Evolutionary conservation across 1,284 basidiomycete species (phyloP).

Genomic region (Stygiomarasmius scandens): DNA sequence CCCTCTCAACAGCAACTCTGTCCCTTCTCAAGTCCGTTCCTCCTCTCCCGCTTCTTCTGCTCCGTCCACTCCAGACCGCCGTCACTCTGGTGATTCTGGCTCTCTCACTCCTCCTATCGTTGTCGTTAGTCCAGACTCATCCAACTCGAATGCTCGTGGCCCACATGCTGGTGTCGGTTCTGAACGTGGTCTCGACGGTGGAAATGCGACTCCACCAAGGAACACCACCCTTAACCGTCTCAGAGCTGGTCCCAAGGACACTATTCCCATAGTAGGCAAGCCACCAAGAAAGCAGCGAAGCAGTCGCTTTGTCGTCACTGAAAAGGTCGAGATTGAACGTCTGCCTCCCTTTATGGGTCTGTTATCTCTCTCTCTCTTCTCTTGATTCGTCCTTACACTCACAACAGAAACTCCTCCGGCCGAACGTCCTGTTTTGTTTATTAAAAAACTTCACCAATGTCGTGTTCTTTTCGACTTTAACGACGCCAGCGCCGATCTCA

Average conservation of each 20-base stretch:
- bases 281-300: constrained; percentile 95
- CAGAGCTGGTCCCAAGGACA: constrained; percentile 84
- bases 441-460: constrained; percentile 96
- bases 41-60: constrained; percentile 25
- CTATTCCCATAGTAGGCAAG: constrained; percentile 92
- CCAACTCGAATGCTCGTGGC: constrained; percentile 49
- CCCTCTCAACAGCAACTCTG: constrained; percentile 29
- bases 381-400: constrained; percentile 16
- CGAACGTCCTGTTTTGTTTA: constrained; percentile 90
- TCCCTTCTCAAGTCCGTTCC: constrained; percentile 14
- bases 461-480: constrained; percentile 99
- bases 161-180: constrained; percentile 41
- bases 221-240: constrained; percentile 67
- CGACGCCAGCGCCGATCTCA: constrained; percentile 93
- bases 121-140: constrained; percentile 81
- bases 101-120: constrained; percentile 82
- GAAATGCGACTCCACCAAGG: constrained; percentile 57
- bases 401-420: constrained; percentile 82
- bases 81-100: constrained; percentile 46
- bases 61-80: constrained; percentile 37
- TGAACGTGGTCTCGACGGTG: constrained; percentile 36
- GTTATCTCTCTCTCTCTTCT: constrained; percentile 25
- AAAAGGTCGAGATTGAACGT: constrained; percentile 95
- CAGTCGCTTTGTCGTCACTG: constrained; percentile 94
- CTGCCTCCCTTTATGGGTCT: constrained; percentile 91